A percentile compares a stretch with the other conserved stretches of the same genome.
These are phyloP conservation scores for Sporothrix schenckii DNA, from an alignment of 2,329 filamentous ascomycete species.

Conservation along the genomic window DNA sequence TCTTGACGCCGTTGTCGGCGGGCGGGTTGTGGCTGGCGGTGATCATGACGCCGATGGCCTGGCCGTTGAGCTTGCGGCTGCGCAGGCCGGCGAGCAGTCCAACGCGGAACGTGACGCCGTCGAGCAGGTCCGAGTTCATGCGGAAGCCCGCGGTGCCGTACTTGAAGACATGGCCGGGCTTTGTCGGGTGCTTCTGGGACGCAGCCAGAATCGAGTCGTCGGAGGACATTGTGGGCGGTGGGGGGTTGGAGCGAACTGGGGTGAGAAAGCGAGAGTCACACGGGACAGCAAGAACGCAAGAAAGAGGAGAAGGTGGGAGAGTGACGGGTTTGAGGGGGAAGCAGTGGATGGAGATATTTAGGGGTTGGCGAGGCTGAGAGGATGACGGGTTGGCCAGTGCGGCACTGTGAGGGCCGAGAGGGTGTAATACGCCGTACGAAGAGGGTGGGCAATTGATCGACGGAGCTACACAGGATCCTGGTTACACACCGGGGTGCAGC, in stretches of 20 bases:
- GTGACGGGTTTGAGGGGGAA: neutral
- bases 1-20: slow-evolving; percentile 88
- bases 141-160: slow-evolving; percentile 71
- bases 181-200: slow-evolving; percentile 64
- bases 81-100: slow-evolving; percentile 86
- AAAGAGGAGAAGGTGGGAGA: neutral
- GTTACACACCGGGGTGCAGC: slow-evolving; percentile 17
- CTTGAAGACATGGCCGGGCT: slow-evolving; percentile 57
- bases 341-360: neutral
- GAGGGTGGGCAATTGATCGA: slow-evolving; percentile 13
- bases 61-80: slow-evolving; percentile 84
- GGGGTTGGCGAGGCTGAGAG: slow-evolving; percentile 28
- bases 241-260: neutral
- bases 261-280: neutral
- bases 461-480: neutral
- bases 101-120: slow-evolving; percentile 90
- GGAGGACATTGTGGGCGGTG: slow-evolving; percentile 29
- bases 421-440: neutral
- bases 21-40: slow-evolving; percentile 92
- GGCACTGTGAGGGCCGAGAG: slow-evolving; percentile 18
- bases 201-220: slow-evolving; percentile 57
- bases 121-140: slow-evolving; percentile 76
- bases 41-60: slow-evolving; percentile 95
- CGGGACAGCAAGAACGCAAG: neutral
- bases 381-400: slow-evolving; percentile 24